Evolutionary conservation across 2,329 filamentous ascomycete genomes (phyloP), one percentile per base, ranked within the genome.

Genomic region (Biscogniauxia mediterranea): DNA sequence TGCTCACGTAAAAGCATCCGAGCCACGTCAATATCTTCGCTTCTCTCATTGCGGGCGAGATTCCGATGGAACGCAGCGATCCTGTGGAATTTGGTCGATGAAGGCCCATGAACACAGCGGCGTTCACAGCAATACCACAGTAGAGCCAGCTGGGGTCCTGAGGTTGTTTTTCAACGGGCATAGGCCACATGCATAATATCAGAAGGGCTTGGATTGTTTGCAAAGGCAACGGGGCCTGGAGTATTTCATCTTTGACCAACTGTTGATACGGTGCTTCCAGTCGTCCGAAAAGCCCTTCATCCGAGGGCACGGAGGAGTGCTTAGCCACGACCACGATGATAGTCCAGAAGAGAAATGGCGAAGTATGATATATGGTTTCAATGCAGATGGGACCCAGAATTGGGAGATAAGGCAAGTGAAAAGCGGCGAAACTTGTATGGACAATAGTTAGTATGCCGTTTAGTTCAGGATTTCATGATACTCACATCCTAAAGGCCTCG

Each of bases 131-230:
- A n/a, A 74, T 66, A 1, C 72, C 72, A 23, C 65, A 70, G 57
- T 73, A 73, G 19, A 74, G 57, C 70, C 71, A 74, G 60, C 69
- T 72, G 0, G 72, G 72, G 52, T 74, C 72, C 23, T 69, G 59
- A 6, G 58, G 55, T 66, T 74, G 67, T 2, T 53, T 55, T 6
- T 56, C 26, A 3, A 70, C 69, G 1, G 70, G 70, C 23, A 73
- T 46, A 25, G 72, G 70, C 72, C 72, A 74, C 56, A 63, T 60
- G 50, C 67, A 72, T 52, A 73, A 60, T 13, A 71, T 60, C 17
- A 73, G 50, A n/a, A 73, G 61, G 1, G 72, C 72, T 25, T 71
- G 68, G 13, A 74, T 70, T n/a, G 66, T 71, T 23, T 65, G 65
- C 13, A 74, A 52, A 11, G 71, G 68, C 11, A 71, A 57, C 3